A percentile compares a stretch with the other conserved stretches of the same genome.
phyloP scores from a whole-genome alignment of 225 moss, liverwort and hornwort species.

The Thuidium tamariscinum region DNA sequence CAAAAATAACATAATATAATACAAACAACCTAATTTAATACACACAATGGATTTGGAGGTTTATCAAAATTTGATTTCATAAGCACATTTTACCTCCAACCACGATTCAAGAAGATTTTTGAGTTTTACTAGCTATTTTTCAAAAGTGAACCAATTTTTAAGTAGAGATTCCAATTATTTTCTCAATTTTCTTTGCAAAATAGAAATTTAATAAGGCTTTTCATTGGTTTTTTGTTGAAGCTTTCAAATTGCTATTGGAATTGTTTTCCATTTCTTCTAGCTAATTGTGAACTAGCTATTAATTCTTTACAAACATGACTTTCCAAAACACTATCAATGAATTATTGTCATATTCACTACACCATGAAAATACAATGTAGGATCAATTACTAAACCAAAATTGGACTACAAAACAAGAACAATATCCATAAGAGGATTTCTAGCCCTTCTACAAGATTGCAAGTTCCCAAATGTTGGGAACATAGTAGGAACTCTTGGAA shows the following conservation, averaged over 20 bases:
- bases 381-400: no score
- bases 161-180: fast-evolving
- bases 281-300: fast-evolving
- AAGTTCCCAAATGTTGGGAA: no score
- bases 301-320: fast-evolving
- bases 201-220: not conserved
- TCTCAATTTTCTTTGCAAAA: not conserved
- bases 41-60: no score
- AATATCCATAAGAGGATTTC: no score
- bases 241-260: not conserved
- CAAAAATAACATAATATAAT: no score
- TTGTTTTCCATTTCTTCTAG: fast-evolving
- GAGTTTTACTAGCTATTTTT: not conserved
- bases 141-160: not conserved
- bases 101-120: no score
- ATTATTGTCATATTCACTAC: fast-evolving
- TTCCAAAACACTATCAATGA: not conserved
- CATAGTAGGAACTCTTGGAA: no score
- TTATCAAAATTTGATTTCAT: no score
- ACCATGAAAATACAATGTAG: not conserved
- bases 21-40: no score
- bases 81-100: not conserved
- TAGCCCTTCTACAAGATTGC: no score
- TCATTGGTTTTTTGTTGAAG: fast-evolving
- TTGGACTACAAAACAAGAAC: no score